Conservation (phyloP, 1,139 yeast species). For the Tardiomyces digboiensis region DNA sequence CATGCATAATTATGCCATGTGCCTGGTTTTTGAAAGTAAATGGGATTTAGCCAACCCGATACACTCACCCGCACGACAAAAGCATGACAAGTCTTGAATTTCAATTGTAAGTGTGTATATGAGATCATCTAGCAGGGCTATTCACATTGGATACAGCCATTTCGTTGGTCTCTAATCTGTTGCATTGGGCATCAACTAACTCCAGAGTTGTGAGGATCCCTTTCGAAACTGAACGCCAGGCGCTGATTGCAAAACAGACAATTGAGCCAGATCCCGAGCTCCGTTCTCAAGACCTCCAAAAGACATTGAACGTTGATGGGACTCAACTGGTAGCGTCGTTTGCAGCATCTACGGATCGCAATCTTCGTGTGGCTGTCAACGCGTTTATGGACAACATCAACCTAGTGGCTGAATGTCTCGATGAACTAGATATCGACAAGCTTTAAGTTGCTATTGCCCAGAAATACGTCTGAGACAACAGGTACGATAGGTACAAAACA, state of each 20-base stretch:
- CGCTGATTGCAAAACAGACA: conserved; percentile 48
- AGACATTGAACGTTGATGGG: conserved; percentile 12
- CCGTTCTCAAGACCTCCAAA: conserved; percentile 38
- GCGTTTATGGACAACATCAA: conserved; percentile 55
- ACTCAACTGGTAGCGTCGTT: conserved; percentile 36
- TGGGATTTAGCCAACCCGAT: neutral
- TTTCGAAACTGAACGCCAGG: conserved; percentile 49
- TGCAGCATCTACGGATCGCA: conserved; percentile 50
- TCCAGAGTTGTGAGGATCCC: conserved; percentile 45
- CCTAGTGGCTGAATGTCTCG: conserved; percentile 58
- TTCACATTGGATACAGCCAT: too few relatives aligned
- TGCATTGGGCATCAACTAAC: too few relatives aligned
- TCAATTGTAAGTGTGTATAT: conserved; percentile 3
- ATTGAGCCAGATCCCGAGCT: conserved; percentile 73
- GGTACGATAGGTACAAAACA: too few relatives aligned
- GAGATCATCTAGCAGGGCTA: neutral
- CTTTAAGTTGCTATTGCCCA: too few relatives aligned
- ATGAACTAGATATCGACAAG: conserved; percentile 32
- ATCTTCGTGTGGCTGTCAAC: conserved; percentile 61
- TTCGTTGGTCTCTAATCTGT: too few relatives aligned
- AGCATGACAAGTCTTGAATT: conserved; percentile 1
- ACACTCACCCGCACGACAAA: neutral
- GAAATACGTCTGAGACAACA: too few relatives aligned
- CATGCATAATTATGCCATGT: too few relatives aligned
- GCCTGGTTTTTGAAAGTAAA: too few relatives aligned